Evolutionary conservation across 2,329 filamentous ascomycete genomes (phyloP).

Genomic region (Pyricularia sp.): DNA sequence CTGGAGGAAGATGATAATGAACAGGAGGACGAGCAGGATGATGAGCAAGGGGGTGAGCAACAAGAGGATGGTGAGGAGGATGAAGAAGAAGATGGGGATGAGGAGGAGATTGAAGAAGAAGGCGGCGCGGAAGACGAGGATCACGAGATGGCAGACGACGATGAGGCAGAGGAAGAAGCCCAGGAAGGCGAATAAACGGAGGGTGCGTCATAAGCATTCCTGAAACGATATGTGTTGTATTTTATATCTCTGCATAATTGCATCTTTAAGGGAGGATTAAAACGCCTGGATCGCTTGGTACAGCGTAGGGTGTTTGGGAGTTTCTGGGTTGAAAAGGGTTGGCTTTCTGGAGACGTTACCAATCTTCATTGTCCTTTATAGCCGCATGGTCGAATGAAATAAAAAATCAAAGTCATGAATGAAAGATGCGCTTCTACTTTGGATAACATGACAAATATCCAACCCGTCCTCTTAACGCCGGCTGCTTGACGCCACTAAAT

Average conservation of each 20-base stretch:
- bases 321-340: neutral
- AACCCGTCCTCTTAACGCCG: neutral
- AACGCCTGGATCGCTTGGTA: neutral
- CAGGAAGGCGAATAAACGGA: conserved; percentile 13
- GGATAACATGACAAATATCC: neutral
- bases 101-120: neutral
- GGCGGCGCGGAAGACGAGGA: conserved; percentile 6
- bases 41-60: conserved; percentile 16
- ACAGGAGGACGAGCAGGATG: conserved; percentile 9
- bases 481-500: neutral
- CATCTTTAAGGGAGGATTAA: neutral
- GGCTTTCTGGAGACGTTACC: neutral
- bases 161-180: conserved; percentile 6
- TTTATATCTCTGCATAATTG: neutral
- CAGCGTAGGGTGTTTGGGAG: neutral
- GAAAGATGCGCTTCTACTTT: neutral
- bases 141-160: conserved; percentile 11
- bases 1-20: conserved; percentile 8
- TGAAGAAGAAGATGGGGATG: conserved; percentile 1
- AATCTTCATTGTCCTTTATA: neutral
- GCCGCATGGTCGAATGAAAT: neutral
- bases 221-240: neutral
- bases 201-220: neutral
- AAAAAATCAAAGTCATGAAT: neutral
- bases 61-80: conserved; percentile 10